Conservation (phyloP, 164 flowering plant genomes). For the Nymphaea thermarum region DNA sequence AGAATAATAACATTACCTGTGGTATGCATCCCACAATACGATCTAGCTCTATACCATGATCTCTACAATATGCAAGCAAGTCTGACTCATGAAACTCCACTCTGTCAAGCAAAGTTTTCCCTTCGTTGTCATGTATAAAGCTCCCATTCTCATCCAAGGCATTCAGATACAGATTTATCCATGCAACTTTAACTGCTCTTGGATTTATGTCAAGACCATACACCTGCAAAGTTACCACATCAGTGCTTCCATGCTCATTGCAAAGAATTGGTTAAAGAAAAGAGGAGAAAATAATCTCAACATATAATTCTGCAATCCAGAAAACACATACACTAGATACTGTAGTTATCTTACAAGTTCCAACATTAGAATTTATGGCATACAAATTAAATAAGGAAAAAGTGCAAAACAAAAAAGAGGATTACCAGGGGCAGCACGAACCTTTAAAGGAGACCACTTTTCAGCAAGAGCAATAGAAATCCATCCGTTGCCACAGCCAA, state of each 20-base stretch:
- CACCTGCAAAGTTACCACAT: conserved; percentile 36
- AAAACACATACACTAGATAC: too few relatives aligned
- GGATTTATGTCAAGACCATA: conserved; percentile 98
- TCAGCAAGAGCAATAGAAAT: conserved; percentile 92
- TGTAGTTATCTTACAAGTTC: too few relatives aligned
- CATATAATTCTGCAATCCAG: too few relatives aligned
- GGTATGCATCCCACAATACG: conserved; percentile 98
- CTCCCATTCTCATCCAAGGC: conserved; percentile 85
- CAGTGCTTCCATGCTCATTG: background rate
- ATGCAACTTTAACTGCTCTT: conserved; percentile 84
- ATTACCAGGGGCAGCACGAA: conserved; percentile 5
- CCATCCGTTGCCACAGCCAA: conserved; percentile 99
- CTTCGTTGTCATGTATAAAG: conserved; percentile 65
- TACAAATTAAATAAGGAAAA: background rate
- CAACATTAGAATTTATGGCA: too few relatives aligned
- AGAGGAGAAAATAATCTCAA: background rate
- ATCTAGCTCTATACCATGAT: conserved; percentile 65
- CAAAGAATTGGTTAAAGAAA: too few relatives aligned
- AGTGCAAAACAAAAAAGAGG: background rate
- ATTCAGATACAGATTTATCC: conserved; percentile 87
- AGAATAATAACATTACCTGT: conserved; percentile 55
- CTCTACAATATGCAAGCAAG: conserved; percentile 76
- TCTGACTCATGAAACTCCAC: conserved; percentile 98
- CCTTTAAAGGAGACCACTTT: conserved; percentile 91
- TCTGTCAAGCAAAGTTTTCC: conserved; percentile 83